These are phyloP conservation scores for Sphaerosporella brunnea DNA, from an alignment of 495 filamentous ascomycete genomes.

Conservation along the genomic window DNA sequence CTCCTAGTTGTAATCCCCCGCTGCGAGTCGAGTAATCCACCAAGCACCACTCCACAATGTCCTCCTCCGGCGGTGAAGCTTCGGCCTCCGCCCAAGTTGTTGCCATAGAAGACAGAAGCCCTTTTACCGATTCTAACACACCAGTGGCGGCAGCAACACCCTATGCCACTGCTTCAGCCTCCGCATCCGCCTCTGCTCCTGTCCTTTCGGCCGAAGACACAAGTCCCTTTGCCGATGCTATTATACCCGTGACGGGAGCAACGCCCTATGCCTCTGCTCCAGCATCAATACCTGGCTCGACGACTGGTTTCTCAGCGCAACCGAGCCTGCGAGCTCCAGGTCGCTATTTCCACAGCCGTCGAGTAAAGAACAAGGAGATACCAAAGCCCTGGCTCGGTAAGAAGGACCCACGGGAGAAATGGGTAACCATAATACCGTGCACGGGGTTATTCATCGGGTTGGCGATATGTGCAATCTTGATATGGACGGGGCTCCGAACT, in stretches of 20 bases:
- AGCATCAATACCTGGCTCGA: conserved; percentile 13
- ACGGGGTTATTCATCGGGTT: conserved; percentile 49
- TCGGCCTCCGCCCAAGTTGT: too few species aligned
- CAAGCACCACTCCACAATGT: too few species aligned
- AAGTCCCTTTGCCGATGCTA: too few species aligned
- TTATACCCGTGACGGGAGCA: conserved; percentile 7
- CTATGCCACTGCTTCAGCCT: too few species aligned
- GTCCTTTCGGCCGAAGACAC: too few species aligned
- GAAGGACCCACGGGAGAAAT: conserved; percentile 62
- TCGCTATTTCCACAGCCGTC: conserved; percentile 57
- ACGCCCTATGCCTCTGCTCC: conserved; percentile 13
- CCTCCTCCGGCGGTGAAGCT: too few species aligned
- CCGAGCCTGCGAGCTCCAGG: conserved; percentile 16
- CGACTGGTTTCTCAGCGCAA: conserved; percentile 24
- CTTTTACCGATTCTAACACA: too few species aligned
- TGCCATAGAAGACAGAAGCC: too few species aligned
- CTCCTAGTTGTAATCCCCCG: too few species aligned
- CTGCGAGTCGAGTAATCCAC: too few species aligned
- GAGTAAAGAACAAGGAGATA: conserved; percentile 50
- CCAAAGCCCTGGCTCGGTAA: conserved; percentile 52
- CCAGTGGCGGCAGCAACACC: too few species aligned
- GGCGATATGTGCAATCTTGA: conserved; percentile 44
- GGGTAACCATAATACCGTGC: conserved; percentile 62
- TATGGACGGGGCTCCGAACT: conserved; percentile 50
- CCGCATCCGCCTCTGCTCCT: too few species aligned